Evolutionary conservation across 257 asterid genomes (phyloP).

Genomic region (Capsicum rhomboideum): DNA sequence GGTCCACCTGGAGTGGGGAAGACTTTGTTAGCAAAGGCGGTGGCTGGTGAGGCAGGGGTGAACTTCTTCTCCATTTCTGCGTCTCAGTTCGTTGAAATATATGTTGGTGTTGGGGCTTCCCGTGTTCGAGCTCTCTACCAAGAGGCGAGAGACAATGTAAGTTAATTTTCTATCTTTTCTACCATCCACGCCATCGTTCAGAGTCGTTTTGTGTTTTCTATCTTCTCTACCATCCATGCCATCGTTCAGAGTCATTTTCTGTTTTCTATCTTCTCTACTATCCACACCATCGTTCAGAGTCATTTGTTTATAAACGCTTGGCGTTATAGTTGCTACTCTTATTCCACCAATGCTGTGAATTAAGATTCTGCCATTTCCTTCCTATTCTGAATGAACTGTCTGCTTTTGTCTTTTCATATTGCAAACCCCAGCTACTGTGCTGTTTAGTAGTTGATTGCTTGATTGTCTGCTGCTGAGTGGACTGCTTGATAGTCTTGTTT

Average conservation of each 20-base stretch:
- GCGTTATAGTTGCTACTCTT: neutral
- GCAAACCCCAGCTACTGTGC: neutral
- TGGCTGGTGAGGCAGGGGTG: conserved; percentile 99
- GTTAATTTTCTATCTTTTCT: conserved; percentile 8
- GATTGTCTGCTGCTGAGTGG: neutral
- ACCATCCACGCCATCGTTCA: neutral
- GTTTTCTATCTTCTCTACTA: neutral
- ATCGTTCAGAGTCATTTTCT: neutral
- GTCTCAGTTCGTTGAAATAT: conserved; percentile 94
- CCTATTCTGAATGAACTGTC: neutral
- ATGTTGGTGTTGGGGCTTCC: conserved; percentile 98
- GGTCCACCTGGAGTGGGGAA: conserved; percentile 99
- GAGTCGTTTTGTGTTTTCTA: neutral
- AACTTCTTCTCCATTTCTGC: conserved; percentile 99
- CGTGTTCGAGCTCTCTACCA: conserved; percentile 96
- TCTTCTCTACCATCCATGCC: neutral
- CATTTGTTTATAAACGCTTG: neutral
- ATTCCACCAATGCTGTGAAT: neutral
- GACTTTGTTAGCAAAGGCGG: conserved; percentile 95
- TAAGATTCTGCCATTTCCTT: neutral
- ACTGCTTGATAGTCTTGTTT: neutral
- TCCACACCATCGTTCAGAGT: neutral
- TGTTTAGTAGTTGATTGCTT: neutral
- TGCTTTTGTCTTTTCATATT: neutral
- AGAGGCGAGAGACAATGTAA: conserved; percentile 93